Conservation (phyloP, 2,329 filamentous ascomycete species). For the Fusarium continuum region DNA sequence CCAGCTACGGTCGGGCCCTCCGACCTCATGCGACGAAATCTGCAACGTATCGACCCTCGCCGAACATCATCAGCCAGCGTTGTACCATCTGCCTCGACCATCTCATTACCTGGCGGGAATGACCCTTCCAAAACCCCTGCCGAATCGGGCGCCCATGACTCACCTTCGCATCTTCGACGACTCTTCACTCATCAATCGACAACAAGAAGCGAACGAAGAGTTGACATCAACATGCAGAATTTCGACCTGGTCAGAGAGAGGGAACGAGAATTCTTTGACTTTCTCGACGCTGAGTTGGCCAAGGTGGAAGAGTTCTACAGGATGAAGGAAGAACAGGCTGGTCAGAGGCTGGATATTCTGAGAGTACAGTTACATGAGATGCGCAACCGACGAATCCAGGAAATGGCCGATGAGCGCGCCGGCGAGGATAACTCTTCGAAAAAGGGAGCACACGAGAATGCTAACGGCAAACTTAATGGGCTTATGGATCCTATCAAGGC, state of each 20-base stretch:
- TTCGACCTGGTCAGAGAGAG: constrained; percentile 73
- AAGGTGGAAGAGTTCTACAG: constrained; percentile 94
- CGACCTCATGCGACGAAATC: constrained; percentile 24
- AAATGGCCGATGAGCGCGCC: constrained; percentile 63
- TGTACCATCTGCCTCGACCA: constrained; percentile 33
- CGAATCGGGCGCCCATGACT: constrained; percentile 28
- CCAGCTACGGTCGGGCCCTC: constrained; percentile 34
- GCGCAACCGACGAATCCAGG: constrained; percentile 81
- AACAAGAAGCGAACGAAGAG: constrained; percentile 43
- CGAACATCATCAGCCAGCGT: constrained; percentile 50
- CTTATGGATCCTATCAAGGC: constrained; percentile 65
- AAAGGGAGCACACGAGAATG: constrained; percentile 31
- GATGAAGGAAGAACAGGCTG: constrained; percentile 86
- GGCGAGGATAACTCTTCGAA: constrained; percentile 43
- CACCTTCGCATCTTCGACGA: constrained; percentile 48
- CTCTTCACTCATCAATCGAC: constrained; percentile 48
- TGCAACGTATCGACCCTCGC: constrained; percentile 43
- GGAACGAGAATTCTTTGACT: constrained; percentile 86
- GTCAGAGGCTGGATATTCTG: constrained; percentile 73
- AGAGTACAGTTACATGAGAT: constrained; percentile 91
- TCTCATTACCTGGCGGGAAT: constrained; percentile 11
- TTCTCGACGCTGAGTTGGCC: constrained; percentile 83
- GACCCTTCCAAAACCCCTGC: constrained; percentile 32
- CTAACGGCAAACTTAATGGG: constrained; percentile 43
- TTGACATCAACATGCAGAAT: constrained; percentile 55